Conservation (phyloP, 2,329 filamentous ascomycete genomes). For the Botrytis byssoidea region DNA sequence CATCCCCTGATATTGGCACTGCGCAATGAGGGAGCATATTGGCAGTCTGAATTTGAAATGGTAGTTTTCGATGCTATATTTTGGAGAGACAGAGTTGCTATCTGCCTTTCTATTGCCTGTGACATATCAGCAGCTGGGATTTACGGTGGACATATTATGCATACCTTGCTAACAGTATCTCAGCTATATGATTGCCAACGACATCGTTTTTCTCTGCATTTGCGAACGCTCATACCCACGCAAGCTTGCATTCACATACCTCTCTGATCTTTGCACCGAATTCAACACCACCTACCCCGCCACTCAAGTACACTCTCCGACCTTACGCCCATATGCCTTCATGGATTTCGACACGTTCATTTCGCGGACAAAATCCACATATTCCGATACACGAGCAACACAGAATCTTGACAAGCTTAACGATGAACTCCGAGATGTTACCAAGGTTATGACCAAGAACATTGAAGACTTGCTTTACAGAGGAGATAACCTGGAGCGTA, state of each 20-base stretch:
- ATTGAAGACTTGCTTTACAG: conserved; percentile 96
- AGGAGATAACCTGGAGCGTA: conserved; percentile 89
- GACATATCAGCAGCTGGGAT: background rate
- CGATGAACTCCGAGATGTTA: conserved; percentile 95
- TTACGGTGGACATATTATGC: background rate
- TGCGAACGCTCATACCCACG: conserved; percentile 92
- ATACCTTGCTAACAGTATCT: conserved; percentile 10
- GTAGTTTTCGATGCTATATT: background rate
- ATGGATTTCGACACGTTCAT: conserved; percentile 99
- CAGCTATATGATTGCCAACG: conserved; percentile 80
- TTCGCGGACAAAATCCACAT: conserved; percentile 85
- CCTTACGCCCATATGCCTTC: conserved; percentile 88
- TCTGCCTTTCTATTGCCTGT: background rate
- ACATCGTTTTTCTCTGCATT: conserved; percentile 89
- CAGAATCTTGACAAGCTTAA: conserved; percentile 95
- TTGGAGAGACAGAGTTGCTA: background rate
- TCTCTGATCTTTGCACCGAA: conserved; percentile 85
- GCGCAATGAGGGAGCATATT: background rate
- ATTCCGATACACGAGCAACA: conserved; percentile 85
- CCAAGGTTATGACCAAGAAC: conserved; percentile 99
- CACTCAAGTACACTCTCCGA: conserved; percentile 69
- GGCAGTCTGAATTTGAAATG: background rate
- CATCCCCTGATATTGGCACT: background rate
- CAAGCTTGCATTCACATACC: conserved; percentile 98
- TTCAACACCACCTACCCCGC: conserved; percentile 83